Base-by-base conservation (phyloP, 129 eudicot species). In the Smallanthus sonchifolius region DNA sequence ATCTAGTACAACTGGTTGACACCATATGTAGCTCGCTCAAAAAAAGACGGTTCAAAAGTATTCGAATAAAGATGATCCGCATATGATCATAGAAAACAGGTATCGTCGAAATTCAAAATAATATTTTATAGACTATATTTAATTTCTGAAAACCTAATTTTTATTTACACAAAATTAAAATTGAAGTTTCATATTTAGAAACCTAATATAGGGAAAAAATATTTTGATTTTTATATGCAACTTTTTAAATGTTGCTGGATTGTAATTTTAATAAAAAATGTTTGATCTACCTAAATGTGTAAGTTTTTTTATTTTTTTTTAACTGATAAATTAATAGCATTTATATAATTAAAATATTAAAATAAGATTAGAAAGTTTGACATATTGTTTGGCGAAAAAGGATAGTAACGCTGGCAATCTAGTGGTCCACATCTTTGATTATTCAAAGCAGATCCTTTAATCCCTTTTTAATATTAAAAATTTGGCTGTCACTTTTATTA, bases 381-480 rank as follows among this genome's bases (percentile, higher is more conserved):
- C 65, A 11, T 57, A 34, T 20, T 55, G 65, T 57, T 57, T 57
- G 37, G 65, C 30, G 2, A 70, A 36, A 54, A 54, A 4, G 62
- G 9, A 9, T 42, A 36, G 42, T 69, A 59, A 15, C 54, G 75
- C 34, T 69, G 76, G 81, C 54, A 77, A 59, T 69, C 11, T n/a
- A 59, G 35, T 69, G 75, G 64, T 59, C 75, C 81, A 77, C 80
- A 69, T 51, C 63, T 77, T 77, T 67, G 75, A 77, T 69, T 77
- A 77, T 69, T 77, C 71, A 69, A 77, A 69, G 76, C 35, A 59
- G 76, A 60, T 77, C 70, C 63, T 36, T 17, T 74, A 69, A 68
- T 8, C 70, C 42, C 54, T 47, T 77, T 77, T 77, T 69, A 69
- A 35, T 24, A 37, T 34, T 51, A 10, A 34, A 77, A 77, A 77